phyloP scores from a whole-genome alignment of 768 basidiomycete genomes.

The Paxillus rubicundulus region DNA sequence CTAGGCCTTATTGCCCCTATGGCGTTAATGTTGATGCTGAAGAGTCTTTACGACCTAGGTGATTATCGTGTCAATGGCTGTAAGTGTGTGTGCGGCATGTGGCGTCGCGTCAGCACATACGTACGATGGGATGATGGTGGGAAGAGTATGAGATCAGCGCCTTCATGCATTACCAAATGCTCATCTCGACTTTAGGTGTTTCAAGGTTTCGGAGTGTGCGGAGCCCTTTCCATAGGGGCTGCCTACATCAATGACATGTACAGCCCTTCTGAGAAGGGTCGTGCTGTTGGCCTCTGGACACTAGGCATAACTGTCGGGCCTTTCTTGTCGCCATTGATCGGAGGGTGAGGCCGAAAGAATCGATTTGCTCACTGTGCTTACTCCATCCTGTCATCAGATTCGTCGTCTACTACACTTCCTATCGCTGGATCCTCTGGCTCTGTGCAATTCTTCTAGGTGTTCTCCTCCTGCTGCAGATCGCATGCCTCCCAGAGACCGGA shows the following conservation, averaged over 20 bases:
- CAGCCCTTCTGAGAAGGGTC: background rate
- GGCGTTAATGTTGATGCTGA: background rate
- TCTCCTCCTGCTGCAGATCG: background rate
- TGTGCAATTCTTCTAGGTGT: background rate
- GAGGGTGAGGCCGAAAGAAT: background rate
- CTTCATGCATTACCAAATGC: background rate
- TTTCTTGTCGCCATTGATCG: background rate
- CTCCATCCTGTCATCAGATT: background rate
- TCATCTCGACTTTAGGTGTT: background rate
- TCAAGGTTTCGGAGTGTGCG: background rate
- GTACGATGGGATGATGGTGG: background rate
- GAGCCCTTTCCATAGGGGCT: background rate
- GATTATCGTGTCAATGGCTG: background rate
- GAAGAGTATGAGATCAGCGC: background rate
- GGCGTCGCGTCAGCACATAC: background rate
- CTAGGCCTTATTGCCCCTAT: background rate
- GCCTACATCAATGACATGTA: background rate
- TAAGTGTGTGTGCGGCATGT: conserved; percentile 1
- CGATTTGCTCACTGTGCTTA: background rate
- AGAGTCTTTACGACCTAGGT: background rate
- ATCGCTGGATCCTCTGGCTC: conserved; percentile 1
- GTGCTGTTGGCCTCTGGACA: background rate
- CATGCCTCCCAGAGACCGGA: background rate
- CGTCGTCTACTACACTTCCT: background rate
- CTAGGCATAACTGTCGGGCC: background rate